These are phyloP conservation scores for Hypoxylon sp. DNA, from an alignment of 2,329 filamentous ascomycete genomes.

Conservation along the genomic window DNA sequence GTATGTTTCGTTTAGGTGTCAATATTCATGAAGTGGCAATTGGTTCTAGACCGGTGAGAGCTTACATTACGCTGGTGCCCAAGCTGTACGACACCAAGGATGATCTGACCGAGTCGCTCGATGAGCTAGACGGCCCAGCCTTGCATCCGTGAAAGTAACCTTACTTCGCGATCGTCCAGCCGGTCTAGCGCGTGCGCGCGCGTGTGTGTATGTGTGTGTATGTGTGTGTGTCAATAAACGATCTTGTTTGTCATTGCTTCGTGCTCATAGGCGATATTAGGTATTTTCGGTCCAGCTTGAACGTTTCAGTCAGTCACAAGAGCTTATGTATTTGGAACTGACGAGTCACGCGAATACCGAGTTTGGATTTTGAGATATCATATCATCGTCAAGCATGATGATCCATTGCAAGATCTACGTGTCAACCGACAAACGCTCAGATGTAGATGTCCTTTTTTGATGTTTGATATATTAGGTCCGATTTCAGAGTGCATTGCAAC, in stretches of 20 bases:
- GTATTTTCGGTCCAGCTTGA: constrained; percentile 5
- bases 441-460: constrained; percentile 11
- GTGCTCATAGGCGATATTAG: not conserved
- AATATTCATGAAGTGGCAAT: constrained; percentile 24
- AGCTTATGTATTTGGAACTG: constrained; percentile 15
- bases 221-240: too few relatives aligned
- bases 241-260: too few relatives aligned
- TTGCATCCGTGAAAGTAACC: constrained; percentile 4
- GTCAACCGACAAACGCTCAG: constrained; percentile 18
- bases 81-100: constrained; percentile 18
- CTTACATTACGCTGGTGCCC: constrained; percentile 25
- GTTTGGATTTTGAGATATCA: constrained; percentile 14
- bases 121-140: constrained; percentile 9
- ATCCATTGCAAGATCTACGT: constrained; percentile 32
- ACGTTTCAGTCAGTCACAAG: constrained; percentile 17
- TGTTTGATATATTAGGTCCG: too few relatives aligned
- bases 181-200: too few relatives aligned
- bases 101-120: constrained; percentile 15
- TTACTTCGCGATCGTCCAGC: not conserved
- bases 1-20: constrained; percentile 20
- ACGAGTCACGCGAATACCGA: constrained; percentile 29
- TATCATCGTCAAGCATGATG: constrained; percentile 21
- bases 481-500: constrained; percentile 18
- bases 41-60: constrained; percentile 28
- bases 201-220: too few relatives aligned